Evolutionary conservation across 208 protist species (phyloP), one percentile per base, ranked within the genome.

Genomic region (Leishmania braziliensis): DNA sequence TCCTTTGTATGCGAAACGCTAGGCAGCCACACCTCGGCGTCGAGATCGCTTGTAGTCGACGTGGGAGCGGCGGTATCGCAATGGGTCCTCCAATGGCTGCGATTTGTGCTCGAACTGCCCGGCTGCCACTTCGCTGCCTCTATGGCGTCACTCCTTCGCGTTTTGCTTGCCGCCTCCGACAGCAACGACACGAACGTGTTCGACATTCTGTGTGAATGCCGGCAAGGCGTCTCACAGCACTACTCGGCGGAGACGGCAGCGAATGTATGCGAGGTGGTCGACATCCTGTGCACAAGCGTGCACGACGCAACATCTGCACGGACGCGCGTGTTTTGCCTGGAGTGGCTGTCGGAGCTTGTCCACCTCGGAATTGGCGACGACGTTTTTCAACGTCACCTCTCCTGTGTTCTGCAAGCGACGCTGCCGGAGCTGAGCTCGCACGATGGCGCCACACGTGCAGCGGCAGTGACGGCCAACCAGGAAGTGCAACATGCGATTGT

Each of bases 21-120:
- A 53, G 74, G 66, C 73, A 87, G 84, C 43, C 88, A 82, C 74
- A 80, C 66, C 10, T 80, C 77, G 33, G 29, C 71, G 3, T 84
- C 84, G 18, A 63, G 71, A 18, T 60, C 58, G 3, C 63, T 79
- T 16, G 39, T 75, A 9, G 66, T 79, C 10, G 82, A 85, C 48
- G 73, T 82, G 48, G 46, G 48, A 20, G 83, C 80, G 33, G 65
- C 70, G 60, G 83, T 89, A 29, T 50, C 66, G n/a, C 74, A 88
- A 87, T 96, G 93, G 91, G 75, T 86, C 29, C 80, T 96, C 2
- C 88, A 89, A 51, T 94, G 90, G 93, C 85, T 92, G 65, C 58
- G 80, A 36, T 85, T 91, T 77, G 85, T 95, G 36, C 77, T 90
- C 14, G 90, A 90, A 78, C 81, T 93, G 58, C 86, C 89, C 5